These are phyloP conservation scores for Talaromyces islandicus DNA, from an alignment of 2,329 filamentous ascomycete species.

Conservation along the genomic window DNA sequence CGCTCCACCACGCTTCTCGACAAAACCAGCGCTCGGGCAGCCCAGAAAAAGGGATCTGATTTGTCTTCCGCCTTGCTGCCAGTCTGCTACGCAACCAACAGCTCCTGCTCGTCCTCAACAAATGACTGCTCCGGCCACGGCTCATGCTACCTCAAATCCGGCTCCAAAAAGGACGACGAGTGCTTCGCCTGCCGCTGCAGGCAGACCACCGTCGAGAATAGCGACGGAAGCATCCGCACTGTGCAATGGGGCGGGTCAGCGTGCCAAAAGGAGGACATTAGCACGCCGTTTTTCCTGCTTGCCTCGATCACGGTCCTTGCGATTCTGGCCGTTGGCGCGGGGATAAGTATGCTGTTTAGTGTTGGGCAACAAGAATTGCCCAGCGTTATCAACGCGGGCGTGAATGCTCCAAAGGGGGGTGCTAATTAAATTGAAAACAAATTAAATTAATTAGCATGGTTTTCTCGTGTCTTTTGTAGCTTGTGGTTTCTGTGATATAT, in stretches of 20 bases:
- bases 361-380: constrained; percentile 85
- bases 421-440: no score
- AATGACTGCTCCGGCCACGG: constrained; percentile 80
- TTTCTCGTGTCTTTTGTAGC: neutral
- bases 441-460: neutral
- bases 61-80: constrained; percentile 53
- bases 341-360: constrained; percentile 70
- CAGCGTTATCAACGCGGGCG: constrained; percentile 92
- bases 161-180: constrained; percentile 33
- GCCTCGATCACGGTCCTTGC: constrained; percentile 66
- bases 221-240: constrained; percentile 50
- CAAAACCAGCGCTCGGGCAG: no score
- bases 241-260: constrained; percentile 76
- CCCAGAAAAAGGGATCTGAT: constrained; percentile 2
- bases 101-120: constrained; percentile 64
- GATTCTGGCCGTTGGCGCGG: constrained; percentile 61
- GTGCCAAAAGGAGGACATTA: constrained; percentile 89
- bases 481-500: neutral
- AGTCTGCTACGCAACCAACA: constrained; percentile 66
- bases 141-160: constrained; percentile 63
- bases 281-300: constrained; percentile 82
- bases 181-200: constrained; percentile 80
- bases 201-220: constrained; percentile 46
- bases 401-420: constrained; percentile 59
- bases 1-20: neutral